These are phyloP conservation scores for Colletotrichum endophyticum DNA, from an alignment of 2,329 filamentous ascomycete species.

Conservation along the genomic window DNA sequence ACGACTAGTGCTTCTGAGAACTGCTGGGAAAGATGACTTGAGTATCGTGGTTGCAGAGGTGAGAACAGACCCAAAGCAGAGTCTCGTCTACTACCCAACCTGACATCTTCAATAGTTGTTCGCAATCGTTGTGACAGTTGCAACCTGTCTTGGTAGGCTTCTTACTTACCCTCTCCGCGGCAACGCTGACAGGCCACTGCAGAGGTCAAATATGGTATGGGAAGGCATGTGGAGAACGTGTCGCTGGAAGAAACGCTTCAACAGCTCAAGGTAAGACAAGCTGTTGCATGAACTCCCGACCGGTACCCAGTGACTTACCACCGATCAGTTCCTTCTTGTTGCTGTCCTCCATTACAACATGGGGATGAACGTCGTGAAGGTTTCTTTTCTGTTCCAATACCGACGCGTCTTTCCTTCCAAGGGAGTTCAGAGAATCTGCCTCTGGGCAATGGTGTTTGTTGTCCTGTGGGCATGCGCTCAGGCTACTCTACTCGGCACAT, in stretches of 20 bases:
- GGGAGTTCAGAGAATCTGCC: constrained; percentile 27
- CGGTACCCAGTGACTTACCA: neutral
- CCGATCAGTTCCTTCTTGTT: constrained; percentile 27
- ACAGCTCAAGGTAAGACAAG: constrained; percentile 26
- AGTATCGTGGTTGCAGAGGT: constrained; percentile 27
- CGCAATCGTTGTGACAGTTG: constrained; percentile 17
- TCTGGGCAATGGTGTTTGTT: constrained; percentile 30
- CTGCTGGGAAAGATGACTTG: constrained; percentile 31
- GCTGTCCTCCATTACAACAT: constrained; percentile 33
- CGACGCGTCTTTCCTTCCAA: constrained; percentile 32
- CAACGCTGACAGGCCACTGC: neutral
- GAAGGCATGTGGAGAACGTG: constrained; percentile 27
- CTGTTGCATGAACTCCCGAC: neutral
- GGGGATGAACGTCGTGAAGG: constrained; percentile 34
- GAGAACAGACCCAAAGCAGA: neutral
- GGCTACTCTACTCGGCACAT: constrained; percentile 27
- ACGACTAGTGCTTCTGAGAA: constrained; percentile 24
- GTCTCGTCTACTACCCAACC: too few species aligned
- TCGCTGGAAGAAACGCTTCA: constrained; percentile 13
- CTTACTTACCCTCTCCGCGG: neutral
- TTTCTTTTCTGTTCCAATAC: constrained; percentile 36
- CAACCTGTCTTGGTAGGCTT: constrained; percentile 4
- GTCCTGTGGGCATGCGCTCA: constrained; percentile 30
- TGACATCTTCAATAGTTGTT: constrained; percentile 14
- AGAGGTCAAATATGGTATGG: constrained; percentile 31